Evolutionary conservation across 192 early-diverging fungal genomes (phyloP).

Genomic region (Pecoramyces ruminantium): DNA sequence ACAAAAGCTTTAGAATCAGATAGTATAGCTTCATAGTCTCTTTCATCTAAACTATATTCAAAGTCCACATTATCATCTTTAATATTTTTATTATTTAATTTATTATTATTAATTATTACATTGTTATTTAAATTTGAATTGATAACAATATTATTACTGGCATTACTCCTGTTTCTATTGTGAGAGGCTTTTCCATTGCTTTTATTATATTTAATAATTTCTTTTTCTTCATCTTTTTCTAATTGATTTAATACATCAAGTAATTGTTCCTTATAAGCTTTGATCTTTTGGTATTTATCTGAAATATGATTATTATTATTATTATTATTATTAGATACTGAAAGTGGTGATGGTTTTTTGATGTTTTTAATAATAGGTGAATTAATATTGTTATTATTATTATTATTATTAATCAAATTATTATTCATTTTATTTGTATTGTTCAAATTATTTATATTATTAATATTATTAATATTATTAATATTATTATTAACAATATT

Average conservation of each 20-base stretch:
- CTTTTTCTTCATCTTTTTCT: background rate
- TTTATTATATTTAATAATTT: background rate
- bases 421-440: no score
- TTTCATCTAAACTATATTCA: background rate
- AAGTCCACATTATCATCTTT: background rate
- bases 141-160: background rate
- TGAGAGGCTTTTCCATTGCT: background rate
- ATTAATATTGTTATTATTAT: background rate
- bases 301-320: background rate
- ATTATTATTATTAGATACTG: no score
- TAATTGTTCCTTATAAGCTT: background rate
- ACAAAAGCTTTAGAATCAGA: background rate
- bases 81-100: background rate
- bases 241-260: background rate
- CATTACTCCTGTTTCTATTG: background rate
- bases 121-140: background rate
- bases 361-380: background rate
- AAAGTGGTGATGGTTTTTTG: background rate
- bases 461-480: background rate
- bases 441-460: no score
- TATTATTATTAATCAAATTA: no score
- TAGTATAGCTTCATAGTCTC: background rate
- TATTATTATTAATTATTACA: background rate
- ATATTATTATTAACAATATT: background rate
- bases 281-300: background rate